phyloP scores from a whole-genome alignment of 2,329 filamentous ascomycete species.

The Exophiala phaeomuriformis region DNA sequence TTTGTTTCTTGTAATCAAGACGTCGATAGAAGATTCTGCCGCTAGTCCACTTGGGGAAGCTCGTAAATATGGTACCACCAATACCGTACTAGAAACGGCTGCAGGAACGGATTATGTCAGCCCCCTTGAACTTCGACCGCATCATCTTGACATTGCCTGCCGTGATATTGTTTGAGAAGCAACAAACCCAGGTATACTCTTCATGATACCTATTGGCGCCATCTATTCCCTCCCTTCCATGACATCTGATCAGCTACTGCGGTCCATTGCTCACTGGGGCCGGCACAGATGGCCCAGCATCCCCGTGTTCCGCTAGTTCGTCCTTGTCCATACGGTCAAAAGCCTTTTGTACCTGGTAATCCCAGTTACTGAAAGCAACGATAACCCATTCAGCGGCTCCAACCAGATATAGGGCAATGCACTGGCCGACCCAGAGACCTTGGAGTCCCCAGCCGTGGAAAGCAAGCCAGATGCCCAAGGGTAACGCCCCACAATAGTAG shows the following conservation, averaged over 20 bases:
- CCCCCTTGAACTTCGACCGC: too few species aligned
- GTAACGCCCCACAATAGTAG: constrained; percentile 76
- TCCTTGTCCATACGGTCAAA: constrained; percentile 60
- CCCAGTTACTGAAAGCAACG: constrained; percentile 70
- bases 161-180: background rate
- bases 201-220: background rate
- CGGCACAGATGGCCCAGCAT: constrained; percentile 10
- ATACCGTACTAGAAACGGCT: background rate
- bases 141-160: too few species aligned
- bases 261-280: constrained; percentile 19
- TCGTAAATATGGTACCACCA: background rate
- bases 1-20: background rate
- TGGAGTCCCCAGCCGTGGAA: constrained; percentile 77
- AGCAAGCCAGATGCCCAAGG: constrained; percentile 74
- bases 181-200: background rate
- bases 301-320: constrained; percentile 26
- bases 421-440: constrained; percentile 78
- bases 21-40: constrained; percentile 3
- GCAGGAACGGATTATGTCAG: background rate
- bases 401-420: constrained; percentile 71
- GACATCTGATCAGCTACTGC: constrained; percentile 3
- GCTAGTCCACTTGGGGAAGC: background rate
- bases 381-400: constrained; percentile 72
- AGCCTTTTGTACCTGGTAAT: constrained; percentile 61
- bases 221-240: background rate